These are phyloP conservation scores for Physaria fendleri DNA, from an alignment of 345 rosid species.

Conservation along the genomic window DNA sequence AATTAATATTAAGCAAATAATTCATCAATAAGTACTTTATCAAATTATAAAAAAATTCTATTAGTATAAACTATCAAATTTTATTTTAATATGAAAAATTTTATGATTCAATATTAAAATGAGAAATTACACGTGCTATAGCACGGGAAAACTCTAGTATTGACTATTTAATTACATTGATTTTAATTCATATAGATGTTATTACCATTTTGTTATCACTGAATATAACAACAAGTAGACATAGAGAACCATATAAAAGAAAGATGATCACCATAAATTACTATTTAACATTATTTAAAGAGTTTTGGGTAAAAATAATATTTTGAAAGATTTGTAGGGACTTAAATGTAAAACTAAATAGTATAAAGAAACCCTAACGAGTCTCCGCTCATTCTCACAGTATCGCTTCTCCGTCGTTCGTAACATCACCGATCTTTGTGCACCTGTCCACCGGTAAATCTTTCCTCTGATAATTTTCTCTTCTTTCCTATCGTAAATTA, in stretches of 20 bases:
- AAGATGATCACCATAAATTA: neutral
- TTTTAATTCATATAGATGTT: neutral
- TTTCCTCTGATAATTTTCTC: neutral
- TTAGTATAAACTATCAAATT: too few species aligned
- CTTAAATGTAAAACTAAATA: neutral
- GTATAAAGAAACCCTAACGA: neutral
- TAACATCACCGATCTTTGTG: constrained; percentile 1
- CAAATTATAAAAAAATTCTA: too few species aligned
- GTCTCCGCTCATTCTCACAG: neutral
- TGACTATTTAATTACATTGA: neutral
- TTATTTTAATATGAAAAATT: too few species aligned
- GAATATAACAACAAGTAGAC: neutral
- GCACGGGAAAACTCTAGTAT: too few species aligned
- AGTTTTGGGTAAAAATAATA: neutral
- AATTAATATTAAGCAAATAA: too few species aligned
- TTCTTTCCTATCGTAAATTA: neutral
- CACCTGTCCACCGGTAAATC: constrained; percentile 6
- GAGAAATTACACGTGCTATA: too few species aligned
- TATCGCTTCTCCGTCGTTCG: neutral
- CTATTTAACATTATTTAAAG: too few species aligned
- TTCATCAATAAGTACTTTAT: too few species aligned
- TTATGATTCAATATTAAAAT: too few species aligned
- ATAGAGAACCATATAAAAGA: neutral
- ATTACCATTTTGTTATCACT: neutral
- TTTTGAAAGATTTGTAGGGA: neutral